Percentiles rank a stretch among this genome's conserved stretches.
Conservation (phyloP, 345 rosid species). For the Rhodomyrtus tomentosa region DNA sequence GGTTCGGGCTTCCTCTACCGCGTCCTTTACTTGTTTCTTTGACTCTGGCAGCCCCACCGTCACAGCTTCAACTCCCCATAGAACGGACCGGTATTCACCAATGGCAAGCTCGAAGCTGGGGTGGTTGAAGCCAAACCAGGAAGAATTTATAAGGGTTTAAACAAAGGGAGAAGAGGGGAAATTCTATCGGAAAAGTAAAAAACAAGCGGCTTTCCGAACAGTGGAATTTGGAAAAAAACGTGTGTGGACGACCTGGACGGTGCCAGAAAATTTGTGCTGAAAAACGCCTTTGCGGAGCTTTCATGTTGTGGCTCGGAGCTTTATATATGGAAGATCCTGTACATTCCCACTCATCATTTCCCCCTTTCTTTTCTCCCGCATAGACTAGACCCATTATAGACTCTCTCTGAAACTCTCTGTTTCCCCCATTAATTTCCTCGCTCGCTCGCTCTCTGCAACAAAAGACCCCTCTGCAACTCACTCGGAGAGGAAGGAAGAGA, state of each 20-base stretch:
- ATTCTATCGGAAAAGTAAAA: not conserved
- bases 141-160: not conserved
- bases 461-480: not conserved
- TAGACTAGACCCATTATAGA: not conserved
- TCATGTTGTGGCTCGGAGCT: not conserved
- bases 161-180: not conserved
- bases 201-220: not conserved
- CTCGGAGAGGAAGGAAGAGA: no score
- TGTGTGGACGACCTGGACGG: slow-evolving; percentile 41
- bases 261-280: not conserved
- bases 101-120: not conserved
- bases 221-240: slow-evolving; percentile 38
- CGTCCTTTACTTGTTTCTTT: slow-evolving; percentile 15
- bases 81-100: not conserved
- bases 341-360: not conserved
- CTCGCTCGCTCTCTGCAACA: not conserved
- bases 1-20: slow-evolving; percentile 6
- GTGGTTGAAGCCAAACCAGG: not conserved
- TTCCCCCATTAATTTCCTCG: not conserved
- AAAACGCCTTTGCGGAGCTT: not conserved
- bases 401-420: not conserved
- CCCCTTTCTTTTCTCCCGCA: not conserved
- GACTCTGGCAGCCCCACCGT: slow-evolving; percentile 12
- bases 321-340: not conserved
- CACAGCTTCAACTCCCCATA: not conserved